These are phyloP conservation scores for Penicillium longicatenatum DNA, from an alignment of 495 filamentous ascomycete genomes.

Conservation along the genomic window DNA sequence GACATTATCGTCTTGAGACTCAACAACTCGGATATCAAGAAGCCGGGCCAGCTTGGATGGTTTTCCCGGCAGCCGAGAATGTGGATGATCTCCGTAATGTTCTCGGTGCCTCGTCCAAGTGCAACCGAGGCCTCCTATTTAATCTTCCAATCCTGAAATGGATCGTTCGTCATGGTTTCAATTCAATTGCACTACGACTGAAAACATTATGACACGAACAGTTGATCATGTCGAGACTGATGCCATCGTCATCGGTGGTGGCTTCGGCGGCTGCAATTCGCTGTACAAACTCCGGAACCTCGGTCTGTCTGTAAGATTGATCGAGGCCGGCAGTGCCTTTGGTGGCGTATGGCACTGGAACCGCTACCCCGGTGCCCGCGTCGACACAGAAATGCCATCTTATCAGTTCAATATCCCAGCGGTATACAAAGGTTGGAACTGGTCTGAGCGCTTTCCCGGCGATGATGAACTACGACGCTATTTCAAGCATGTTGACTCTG, in stretches of 20 bases:
- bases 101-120: background rate
- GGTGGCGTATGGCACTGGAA: conserved; percentile 60
- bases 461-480: conserved; percentile 51
- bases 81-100: background rate
- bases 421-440: conserved; percentile 54
- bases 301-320: conserved; percentile 41
- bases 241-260: conserved; percentile 37
- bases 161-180: background rate
- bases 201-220: conserved; percentile 20
- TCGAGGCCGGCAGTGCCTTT: conserved; percentile 49
- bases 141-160: background rate
- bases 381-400: conserved; percentile 51
- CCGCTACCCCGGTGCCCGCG: conserved; percentile 49
- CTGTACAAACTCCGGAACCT: conserved; percentile 41
- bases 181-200: background rate
- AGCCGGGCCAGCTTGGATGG: background rate
- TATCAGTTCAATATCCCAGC: conserved; percentile 54
- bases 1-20: background rate
- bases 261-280: conserved; percentile 40
- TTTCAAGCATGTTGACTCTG: conserved; percentile 58
- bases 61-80: background rate
- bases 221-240: conserved; percentile 28
- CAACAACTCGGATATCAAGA: background rate
- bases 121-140: background rate
- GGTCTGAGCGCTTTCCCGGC: conserved; percentile 52